These are phyloP conservation scores for Sistotremastrum niveocremeum DNA, from an alignment of 768 basidiomycete species.

Conservation along the genomic window DNA sequence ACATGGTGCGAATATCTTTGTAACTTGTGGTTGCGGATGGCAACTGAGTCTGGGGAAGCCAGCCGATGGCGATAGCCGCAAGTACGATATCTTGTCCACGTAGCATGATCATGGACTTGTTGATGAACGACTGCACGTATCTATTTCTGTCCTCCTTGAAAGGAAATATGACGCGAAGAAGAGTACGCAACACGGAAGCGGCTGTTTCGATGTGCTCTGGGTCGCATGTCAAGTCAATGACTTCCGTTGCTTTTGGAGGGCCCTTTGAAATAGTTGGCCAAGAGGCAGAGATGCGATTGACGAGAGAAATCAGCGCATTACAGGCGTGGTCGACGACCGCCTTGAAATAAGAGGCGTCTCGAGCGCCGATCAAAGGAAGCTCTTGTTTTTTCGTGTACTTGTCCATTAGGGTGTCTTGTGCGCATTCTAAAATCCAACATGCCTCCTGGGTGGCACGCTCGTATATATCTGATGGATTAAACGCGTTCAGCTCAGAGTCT, in stretches of 20 bases:
- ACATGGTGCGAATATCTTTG: conserved; percentile 34
- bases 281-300: too few relatives aligned
- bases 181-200: conserved; percentile 24
- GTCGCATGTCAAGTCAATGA: conserved; percentile 31
- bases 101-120: conserved; percentile 40
- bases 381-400: too few relatives aligned
- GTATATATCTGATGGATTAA: too few relatives aligned
- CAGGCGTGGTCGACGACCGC: too few relatives aligned
- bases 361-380: too few relatives aligned
- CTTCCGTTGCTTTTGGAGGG: conserved; percentile 13
- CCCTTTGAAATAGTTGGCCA: neutral
- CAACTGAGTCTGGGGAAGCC: conserved; percentile 47
- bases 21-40: conserved; percentile 25
- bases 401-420: too few relatives aligned
- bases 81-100: conserved; percentile 47
- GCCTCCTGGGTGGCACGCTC: too few relatives aligned
- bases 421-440: too few relatives aligned
- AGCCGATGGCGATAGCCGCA: conserved; percentile 52
- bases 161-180: conserved; percentile 43
- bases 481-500: too few relatives aligned
- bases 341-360: too few relatives aligned
- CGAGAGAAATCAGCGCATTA: too few relatives aligned
- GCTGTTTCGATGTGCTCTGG: conserved; percentile 32
- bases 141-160: conserved; percentile 31
- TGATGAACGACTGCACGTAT: conserved; percentile 41